Evolutionary conservation across 176 grass and related monocot species (phyloP), one percentile per base, ranked within the genome.

Genomic region (Miscanthus lutarioriparius): DNA sequence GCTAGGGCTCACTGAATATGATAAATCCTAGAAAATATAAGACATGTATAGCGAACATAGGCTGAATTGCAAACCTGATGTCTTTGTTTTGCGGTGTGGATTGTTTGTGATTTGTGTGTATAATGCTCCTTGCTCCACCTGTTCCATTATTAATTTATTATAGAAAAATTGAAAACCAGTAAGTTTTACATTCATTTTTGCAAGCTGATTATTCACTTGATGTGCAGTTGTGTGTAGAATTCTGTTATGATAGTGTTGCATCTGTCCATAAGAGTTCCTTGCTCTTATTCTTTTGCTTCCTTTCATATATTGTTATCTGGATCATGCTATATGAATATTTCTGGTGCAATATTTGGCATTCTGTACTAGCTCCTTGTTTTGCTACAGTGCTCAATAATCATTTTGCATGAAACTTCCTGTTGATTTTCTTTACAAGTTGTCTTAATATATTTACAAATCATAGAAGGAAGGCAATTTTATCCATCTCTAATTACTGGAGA

Each of bases 271-370:
- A 15, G 20, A 41, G 20, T 61, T 70, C 16, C 2, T 64, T 86
- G 33, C 15, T 56, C 35, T 35, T 65, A 27, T 5, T 28, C 35
- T 67, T 65, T 51, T 38, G 16, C 23, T 39, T 36, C 2, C 4
- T 53, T 85, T 20, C 14, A 16, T 40, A 40, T 43, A 68, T 58
- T 53, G 35, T 66, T 56, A 59, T 70, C 33, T 40, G 64, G 36
- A 78, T 58, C 17, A 77, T 69, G 30, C 11, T 78, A 14, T 38
- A 69, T 77, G 73, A 68, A 33, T 84, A 36, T 54, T 43, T 69
- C 32, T 85, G 17, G 33, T 53, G 64, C 23, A 20, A 38, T 53
- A 23, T 45, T 54, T 78, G 35, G n/a, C 35, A 25, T 14, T 78
- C 40, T 78, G 8, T 78, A 17, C 15, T 23, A 33, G 17, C 48